These are phyloP conservation scores for Omphalotus guepiniiformis DNA, from an alignment of 768 basidiomycete species.

Conservation along the genomic window DNA sequence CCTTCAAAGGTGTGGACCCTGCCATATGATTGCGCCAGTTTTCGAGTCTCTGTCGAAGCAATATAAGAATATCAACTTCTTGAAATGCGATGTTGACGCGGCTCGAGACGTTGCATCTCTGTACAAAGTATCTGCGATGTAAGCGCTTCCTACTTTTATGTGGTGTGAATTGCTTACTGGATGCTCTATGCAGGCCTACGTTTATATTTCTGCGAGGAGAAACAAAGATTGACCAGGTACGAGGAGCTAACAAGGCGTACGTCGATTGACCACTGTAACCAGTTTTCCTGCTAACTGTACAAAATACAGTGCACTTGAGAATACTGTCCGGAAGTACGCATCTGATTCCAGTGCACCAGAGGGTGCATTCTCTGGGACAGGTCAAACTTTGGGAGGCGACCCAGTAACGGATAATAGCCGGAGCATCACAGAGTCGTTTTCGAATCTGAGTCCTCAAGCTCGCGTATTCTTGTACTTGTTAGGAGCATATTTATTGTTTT, in stretches of 20 bases:
- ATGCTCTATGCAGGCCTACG: slow-evolving; percentile 59
- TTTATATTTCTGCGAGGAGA: slow-evolving; percentile 73
- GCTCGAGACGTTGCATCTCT: slow-evolving; percentile 60
- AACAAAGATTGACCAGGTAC: slow-evolving; percentile 65
- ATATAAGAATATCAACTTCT: slow-evolving; percentile 67
- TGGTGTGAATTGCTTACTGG: neutral
- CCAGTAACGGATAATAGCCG: slow-evolving; percentile 26
- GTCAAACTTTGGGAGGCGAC: slow-evolving; percentile 64
- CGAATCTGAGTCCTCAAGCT: slow-evolving; percentile 61
- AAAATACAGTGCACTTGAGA: slow-evolving; percentile 52
- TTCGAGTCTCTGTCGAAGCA: slow-evolving; percentile 69
- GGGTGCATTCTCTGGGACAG: slow-evolving; percentile 63
- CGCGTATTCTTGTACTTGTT: slow-evolving; percentile 61
- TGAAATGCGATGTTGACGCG: slow-evolving; percentile 80
- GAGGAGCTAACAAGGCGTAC: slow-evolving; percentile 66
- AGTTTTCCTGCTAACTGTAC: neutral
- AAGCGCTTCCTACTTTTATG: slow-evolving; percentile 17
- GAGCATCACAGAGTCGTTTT: slow-evolving; percentile 28
- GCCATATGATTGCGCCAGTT: slow-evolving; percentile 55
- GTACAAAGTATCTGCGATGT: slow-evolving; percentile 75
- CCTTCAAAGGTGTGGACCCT: slow-evolving; percentile 80
- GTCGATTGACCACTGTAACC: slow-evolving; percentile 18
- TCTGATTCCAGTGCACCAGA: slow-evolving; percentile 28
- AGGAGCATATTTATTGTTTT: slow-evolving; percentile 60
- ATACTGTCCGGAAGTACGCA: slow-evolving; percentile 51